Evolutionary conservation across 2,329 filamentous ascomycete species (phyloP).

Genomic region (Cladosporium sp.): DNA sequence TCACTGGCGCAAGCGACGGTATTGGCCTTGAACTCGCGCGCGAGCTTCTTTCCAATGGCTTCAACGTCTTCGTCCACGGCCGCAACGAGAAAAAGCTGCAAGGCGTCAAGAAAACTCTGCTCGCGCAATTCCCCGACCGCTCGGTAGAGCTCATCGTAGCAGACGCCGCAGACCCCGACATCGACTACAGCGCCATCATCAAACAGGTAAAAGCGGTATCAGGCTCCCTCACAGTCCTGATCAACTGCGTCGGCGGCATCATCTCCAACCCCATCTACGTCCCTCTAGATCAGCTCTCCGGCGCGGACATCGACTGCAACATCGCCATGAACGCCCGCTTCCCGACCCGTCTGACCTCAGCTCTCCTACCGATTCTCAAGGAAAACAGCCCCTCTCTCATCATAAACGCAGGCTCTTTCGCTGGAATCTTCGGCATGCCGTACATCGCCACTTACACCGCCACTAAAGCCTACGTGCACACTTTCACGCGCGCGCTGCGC

Average conservation of each 20-base stretch:
- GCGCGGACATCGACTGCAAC: constrained; percentile 37
- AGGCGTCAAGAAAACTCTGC: constrained; percentile 37
- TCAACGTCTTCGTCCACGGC: constrained; percentile 57
- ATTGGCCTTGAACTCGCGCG: constrained; percentile 50
- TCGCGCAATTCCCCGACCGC: constrained; percentile 35
- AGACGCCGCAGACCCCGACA: constrained; percentile 36
- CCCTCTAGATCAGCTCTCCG: constrained; percentile 33
- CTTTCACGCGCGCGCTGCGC: constrained; percentile 36
- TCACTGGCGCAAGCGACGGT: constrained; percentile 53
- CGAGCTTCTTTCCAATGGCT: constrained; percentile 48
- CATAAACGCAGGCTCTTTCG: constrained; percentile 48
- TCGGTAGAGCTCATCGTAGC: constrained; percentile 40
- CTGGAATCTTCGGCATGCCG: constrained; percentile 42
- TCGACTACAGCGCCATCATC: constrained; percentile 20
- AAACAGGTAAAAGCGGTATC: constrained; percentile 22
- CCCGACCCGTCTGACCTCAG: constrained; percentile 44
- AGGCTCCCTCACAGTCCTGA: constrained; percentile 47
- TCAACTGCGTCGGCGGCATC: constrained; percentile 54
- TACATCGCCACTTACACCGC: constrained; percentile 44
- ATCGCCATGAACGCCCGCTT: constrained; percentile 49
- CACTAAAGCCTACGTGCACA: constrained; percentile 44
- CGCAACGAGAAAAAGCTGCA: constrained; percentile 48
- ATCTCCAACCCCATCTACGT: constrained; percentile 30
- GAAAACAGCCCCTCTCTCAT: constrained; percentile 42
- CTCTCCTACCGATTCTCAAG: constrained; percentile 42